Conservation (phyloP, 768 basidiomycete genomes). For the Termitomyces bulborhizus region DNA sequence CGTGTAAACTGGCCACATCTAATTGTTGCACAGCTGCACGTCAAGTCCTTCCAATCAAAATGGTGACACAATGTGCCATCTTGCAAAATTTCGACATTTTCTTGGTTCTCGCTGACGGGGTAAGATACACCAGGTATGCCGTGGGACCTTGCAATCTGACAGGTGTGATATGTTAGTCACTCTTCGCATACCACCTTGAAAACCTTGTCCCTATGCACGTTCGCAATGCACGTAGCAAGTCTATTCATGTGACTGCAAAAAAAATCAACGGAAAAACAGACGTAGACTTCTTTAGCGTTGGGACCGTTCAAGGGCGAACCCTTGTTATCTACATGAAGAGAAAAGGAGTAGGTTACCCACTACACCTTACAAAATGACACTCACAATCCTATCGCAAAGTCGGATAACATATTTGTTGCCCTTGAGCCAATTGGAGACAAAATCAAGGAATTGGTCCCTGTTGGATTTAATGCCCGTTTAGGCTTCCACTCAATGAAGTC, state of each 20-base stretch:
- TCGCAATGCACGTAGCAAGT: constrained; percentile 43
- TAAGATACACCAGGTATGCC: constrained; percentile 13
- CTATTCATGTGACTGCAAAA: constrained; percentile 71
- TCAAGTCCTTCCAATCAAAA: constrained; percentile 86
- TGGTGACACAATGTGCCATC: constrained; percentile 93
- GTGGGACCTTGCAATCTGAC: background rate
- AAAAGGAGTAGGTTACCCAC: constrained; percentile 50
- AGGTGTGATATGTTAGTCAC: constrained; percentile 37
- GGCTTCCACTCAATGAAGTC: constrained; percentile 78
- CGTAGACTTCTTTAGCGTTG: constrained; percentile 93
- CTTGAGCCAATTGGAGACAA: constrained; percentile 89
- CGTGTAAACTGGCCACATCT: background rate
- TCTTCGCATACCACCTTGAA: constrained; percentile 94
- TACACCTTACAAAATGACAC: background rate
- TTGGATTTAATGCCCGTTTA: constrained; percentile 61
- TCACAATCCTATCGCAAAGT: constrained; percentile 21
- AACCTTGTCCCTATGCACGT: constrained; percentile 58
- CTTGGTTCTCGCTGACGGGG: constrained; percentile 91
- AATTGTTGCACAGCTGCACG: constrained; percentile 57
- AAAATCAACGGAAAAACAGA: constrained; percentile 86
- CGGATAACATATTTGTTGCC: constrained; percentile 91
- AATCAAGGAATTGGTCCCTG: constrained; percentile 68
- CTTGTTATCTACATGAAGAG: constrained; percentile 94
- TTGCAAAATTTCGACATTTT: constrained; percentile 95
- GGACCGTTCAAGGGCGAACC: constrained; percentile 78